A percentile compares a stretch with the other conserved stretches of the same genome.
These are phyloP conservation scores for Aegilops bicornis DNA, from an alignment of 176 grass and related monocot species.

Conservation along the genomic window DNA sequence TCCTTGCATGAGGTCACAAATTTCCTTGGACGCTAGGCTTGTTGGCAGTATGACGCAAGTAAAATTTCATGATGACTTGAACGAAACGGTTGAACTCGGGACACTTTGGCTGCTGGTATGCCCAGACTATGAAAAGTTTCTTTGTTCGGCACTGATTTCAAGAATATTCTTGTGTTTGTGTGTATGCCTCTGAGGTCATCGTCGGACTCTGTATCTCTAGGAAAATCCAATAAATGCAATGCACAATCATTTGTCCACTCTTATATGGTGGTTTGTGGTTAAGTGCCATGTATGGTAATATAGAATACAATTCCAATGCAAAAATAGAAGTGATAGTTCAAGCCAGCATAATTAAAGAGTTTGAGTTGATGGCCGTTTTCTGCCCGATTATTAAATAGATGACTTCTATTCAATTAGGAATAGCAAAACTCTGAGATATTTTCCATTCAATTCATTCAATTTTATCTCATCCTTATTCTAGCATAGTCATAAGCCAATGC, in stretches of 20 bases:
- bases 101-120: neutral
- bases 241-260: neutral
- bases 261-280: neutral
- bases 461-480: neutral
- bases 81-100: neutral
- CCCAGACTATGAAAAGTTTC: neutral
- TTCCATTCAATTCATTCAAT: neutral
- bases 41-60: neutral
- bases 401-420: neutral
- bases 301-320: neutral
- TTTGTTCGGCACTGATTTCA: neutral
- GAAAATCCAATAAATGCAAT: neutral
- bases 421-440: neutral
- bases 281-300: neutral
- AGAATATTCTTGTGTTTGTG: neutral
- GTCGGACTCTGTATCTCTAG: neutral
- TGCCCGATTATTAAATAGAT: neutral
- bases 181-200: neutral
- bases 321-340: neutral
- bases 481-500: neutral
- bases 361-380: neutral
- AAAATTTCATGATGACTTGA: neutral
- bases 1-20: neutral
- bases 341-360: slow-evolving; percentile 6
- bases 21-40: neutral